Conservation (phyloP, 2,329 filamentous ascomycete genomes). For the Colletotrichum sidae region DNA sequence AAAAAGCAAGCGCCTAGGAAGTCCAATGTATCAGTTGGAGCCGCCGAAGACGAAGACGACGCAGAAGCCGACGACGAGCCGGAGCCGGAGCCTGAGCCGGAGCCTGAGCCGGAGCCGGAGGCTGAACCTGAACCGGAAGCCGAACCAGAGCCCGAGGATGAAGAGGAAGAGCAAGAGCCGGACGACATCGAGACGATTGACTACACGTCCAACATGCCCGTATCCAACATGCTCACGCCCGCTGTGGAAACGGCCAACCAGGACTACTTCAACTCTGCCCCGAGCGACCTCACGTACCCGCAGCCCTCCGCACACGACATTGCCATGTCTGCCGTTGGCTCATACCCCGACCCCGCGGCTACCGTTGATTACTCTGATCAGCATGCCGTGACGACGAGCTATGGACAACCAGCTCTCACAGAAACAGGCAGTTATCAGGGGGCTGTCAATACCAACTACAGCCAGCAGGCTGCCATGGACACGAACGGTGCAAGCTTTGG, state of each 20-base stretch:
- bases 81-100: slow-evolving; percentile 35
- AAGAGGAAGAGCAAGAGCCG: slow-evolving; percentile 20
- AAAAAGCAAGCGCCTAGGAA: slow-evolving; percentile 41
- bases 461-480: not conserved
- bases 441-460: not conserved
- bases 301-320: slow-evolving; percentile 34
- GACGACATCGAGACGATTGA: slow-evolving; percentile 39
- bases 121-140: slow-evolving; percentile 36
- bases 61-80: slow-evolving; percentile 35
- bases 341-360: slow-evolving; percentile 23
- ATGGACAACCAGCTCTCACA: slow-evolving; percentile 3
- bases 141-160: slow-evolving; percentile 5
- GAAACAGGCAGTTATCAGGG: slow-evolving; percentile 6
- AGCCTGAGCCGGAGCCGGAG: slow-evolving; percentile 36
- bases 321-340: slow-evolving; percentile 4
- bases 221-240: slow-evolving; percentile 43
- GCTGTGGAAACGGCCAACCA: slow-evolving; percentile 40
- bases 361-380: slow-evolving; percentile 24
- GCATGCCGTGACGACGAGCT: slow-evolving; percentile 1
- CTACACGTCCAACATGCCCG: slow-evolving; percentile 41
- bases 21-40: slow-evolving; percentile 39
- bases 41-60: slow-evolving; percentile 32
- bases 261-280: slow-evolving; percentile 45
- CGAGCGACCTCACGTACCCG: slow-evolving; percentile 41
- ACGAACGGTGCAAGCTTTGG: not conserved